Evolutionary conservation across 108 stramenopile species (phyloP).

Genomic region (Ochromonas danica): DNA sequence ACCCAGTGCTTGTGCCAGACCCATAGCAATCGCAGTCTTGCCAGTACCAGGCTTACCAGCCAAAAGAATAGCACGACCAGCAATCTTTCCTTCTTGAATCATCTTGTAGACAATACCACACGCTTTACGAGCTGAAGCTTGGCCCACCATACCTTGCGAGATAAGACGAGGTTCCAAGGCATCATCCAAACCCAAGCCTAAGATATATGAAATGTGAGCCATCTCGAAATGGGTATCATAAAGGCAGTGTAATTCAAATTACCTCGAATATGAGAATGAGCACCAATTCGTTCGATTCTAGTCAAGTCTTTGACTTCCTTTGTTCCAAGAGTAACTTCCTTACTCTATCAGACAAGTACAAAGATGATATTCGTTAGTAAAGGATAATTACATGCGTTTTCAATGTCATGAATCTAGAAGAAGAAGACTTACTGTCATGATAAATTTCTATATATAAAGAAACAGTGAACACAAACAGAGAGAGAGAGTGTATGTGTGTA

Average conservation of each 20-base stretch:
- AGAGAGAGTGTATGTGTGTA: too few relatives aligned
- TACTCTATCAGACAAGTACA: too few relatives aligned
- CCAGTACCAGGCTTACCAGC: constrained; percentile 86
- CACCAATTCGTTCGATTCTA: constrained; percentile 96
- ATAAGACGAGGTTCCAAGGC: constrained; percentile 78
- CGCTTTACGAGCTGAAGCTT: constrained; percentile 59
- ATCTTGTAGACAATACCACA: constrained; percentile 78
- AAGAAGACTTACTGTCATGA: too few relatives aligned
- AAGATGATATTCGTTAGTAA: too few relatives aligned
- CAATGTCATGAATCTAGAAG: too few relatives aligned
- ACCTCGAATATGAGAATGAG: constrained; percentile 94
- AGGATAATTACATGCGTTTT: too few relatives aligned
- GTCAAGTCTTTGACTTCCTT: constrained; percentile 72
- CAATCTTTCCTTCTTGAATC: constrained; percentile 78
- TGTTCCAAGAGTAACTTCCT: constrained; percentile 19
- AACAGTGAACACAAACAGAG: too few relatives aligned
- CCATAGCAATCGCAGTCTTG: constrained; percentile 87
- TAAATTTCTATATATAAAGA: too few relatives aligned
- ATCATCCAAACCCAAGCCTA: constrained; percentile 88
- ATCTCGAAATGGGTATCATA: not conserved
- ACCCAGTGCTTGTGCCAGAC: constrained; percentile 78
- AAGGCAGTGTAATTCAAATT: not conserved
- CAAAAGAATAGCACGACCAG: constrained; percentile 80
- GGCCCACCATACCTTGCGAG: constrained; percentile 82
- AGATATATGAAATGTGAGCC: not conserved